Conservation (phyloP, 1,284 basidiomycete species). For the Farysia itapuensis region DNA sequence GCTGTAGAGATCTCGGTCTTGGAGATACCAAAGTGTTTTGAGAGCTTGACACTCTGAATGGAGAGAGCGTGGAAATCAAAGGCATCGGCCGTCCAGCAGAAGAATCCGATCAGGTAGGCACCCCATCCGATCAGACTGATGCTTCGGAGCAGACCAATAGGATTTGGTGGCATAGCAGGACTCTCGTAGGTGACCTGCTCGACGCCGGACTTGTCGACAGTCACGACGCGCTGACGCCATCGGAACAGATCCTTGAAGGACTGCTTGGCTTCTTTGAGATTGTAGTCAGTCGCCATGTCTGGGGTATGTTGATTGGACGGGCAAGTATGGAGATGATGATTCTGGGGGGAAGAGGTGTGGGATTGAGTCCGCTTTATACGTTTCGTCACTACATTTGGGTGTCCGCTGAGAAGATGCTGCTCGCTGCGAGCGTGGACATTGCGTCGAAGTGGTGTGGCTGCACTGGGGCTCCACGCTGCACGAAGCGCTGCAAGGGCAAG, state of each 20-base stretch:
- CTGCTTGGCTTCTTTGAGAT: too few species aligned
- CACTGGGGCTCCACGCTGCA: too few species aligned
- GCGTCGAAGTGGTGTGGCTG: too few species aligned
- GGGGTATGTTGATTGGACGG: too few species aligned
- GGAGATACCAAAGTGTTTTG: slow-evolving; percentile 32
- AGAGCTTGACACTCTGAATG: slow-evolving; percentile 36
- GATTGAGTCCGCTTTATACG: too few species aligned
- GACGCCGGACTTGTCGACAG: slow-evolving; percentile 32
- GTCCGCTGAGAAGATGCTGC: too few species aligned
- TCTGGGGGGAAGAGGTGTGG: too few species aligned
- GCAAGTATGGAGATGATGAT: too few species aligned
- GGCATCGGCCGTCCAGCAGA: slow-evolving; percentile 32
- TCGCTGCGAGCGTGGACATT: too few species aligned
- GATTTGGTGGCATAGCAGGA: slow-evolving; percentile 22
- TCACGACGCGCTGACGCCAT: slow-evolving; percentile 21
- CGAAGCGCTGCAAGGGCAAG: too few species aligned
- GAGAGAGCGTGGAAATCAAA: slow-evolving; percentile 44
- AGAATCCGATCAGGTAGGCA: slow-evolving; percentile 38
- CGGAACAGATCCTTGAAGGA: slow-evolving; percentile 38
- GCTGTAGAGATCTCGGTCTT: slow-evolving; percentile 36
- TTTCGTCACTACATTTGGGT: too few species aligned
- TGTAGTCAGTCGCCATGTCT: too few species aligned
- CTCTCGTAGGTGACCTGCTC: slow-evolving; percentile 22
- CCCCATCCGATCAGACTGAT: slow-evolving; percentile 26
- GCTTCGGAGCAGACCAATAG: slow-evolving; percentile 17